These are phyloP conservation scores for Russula griseocarnosa DNA, from an alignment of 768 basidiomycete species.

Conservation along the genomic window DNA sequence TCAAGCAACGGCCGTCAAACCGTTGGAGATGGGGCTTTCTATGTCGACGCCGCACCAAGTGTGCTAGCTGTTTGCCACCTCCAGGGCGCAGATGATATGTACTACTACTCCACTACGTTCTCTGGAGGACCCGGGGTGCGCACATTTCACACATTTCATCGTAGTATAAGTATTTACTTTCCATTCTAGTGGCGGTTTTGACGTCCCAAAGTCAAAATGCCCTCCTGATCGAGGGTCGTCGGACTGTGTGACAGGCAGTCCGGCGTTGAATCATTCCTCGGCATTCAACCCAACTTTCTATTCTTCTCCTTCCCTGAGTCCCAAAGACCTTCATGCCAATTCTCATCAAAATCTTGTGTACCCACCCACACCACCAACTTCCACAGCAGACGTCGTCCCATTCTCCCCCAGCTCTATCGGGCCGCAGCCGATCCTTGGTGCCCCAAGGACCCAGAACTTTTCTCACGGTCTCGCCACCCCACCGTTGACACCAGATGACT, in stretches of 20 bases:
- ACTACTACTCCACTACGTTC: constrained; percentile 91
- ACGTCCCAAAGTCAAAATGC: constrained; percentile 87
- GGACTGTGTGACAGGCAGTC: constrained; percentile 91
- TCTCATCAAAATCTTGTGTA: constrained; percentile 37
- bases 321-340: constrained; percentile 32
- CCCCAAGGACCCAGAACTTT: constrained; percentile 20
- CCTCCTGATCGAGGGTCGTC: constrained; percentile 94
- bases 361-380: constrained; percentile 33
- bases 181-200: constrained; percentile 83
- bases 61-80: constrained; percentile 84
- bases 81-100: constrained; percentile 75
- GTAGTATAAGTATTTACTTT: neutral
- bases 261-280: constrained; percentile 53
- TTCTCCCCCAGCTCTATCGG: constrained; percentile 19
- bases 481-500: constrained; percentile 73
- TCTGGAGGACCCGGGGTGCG: constrained; percentile 86
- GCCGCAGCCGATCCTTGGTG: constrained; percentile 32
- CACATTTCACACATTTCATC: constrained; percentile 1
- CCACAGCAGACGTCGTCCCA: constrained; percentile 21
- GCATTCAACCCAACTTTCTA: constrained; percentile 20
- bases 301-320: constrained; percentile 45
- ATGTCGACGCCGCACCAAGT: constrained; percentile 64
- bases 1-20: constrained; percentile 89
- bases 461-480: constrained; percentile 55
- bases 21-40: constrained; percentile 96